Percentiles rank a stretch among this genome's conserved stretches.
phyloP scores from a whole-genome alignment of 2,329 filamentous ascomycete genomes.

The Phialocephala subalpina region DNA sequence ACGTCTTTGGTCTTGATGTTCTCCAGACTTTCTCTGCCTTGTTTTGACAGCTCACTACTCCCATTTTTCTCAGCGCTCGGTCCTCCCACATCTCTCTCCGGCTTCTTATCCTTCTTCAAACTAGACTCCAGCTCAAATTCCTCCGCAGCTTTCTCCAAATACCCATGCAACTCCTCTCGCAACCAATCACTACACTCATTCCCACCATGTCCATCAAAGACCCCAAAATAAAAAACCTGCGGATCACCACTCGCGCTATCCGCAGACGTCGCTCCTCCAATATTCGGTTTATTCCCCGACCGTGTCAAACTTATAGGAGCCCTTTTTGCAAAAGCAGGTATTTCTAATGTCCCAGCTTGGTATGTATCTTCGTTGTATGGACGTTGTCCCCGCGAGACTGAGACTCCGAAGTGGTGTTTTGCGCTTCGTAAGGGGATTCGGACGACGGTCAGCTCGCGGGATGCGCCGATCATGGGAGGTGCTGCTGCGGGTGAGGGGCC shows the following conservation, averaged over 20 bases:
- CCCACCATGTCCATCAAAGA: conserved; percentile 97
- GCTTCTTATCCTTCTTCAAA: conserved; percentile 57
- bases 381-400: conserved; percentile 80
- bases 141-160: conserved; percentile 82
- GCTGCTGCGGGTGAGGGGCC: conserved; percentile 64
- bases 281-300: conserved; percentile 25
- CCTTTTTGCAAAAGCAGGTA: conserved; percentile 91
- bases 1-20: conserved; percentile 59
- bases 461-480: conserved; percentile 65
- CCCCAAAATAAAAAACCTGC: conserved; percentile 96
- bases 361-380: conserved; percentile 93
- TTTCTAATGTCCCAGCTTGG: conserved; percentile 91
- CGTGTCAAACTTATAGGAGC: conserved; percentile 68
- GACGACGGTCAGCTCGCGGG: conserved; percentile 88
- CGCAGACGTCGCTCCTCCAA: conserved; percentile 70
- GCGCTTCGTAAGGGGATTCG: conserved; percentile 92
- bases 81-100: conserved; percentile 26
- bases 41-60: conserved; percentile 43
- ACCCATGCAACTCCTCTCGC: conserved; percentile 83
- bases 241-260: conserved; percentile 86
- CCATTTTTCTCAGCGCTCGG: conserved; percentile 39
- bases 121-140: conserved; percentile 83
- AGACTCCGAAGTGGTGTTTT: conserved; percentile 93
- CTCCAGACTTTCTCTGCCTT: conserved; percentile 49
- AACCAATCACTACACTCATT: conserved; percentile 88